Conservation (phyloP, 495 filamentous ascomycete species). For the Extremus antarcticus region DNA sequence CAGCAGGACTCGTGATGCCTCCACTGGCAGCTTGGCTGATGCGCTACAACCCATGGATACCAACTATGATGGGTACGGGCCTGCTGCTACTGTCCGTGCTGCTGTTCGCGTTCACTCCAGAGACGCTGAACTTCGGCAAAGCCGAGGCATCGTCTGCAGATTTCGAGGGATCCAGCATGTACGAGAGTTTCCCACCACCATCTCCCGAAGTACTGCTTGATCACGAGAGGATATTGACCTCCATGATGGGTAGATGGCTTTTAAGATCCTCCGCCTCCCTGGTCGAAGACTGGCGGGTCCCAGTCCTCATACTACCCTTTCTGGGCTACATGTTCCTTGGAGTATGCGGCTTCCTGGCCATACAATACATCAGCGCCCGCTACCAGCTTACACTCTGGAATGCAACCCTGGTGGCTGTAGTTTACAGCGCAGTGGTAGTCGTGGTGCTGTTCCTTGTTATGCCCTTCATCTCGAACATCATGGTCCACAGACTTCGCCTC, state of each 20-base stretch:
- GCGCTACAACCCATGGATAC: constrained; percentile 45
- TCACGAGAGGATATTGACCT: not conserved
- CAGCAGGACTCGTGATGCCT: constrained; percentile 44
- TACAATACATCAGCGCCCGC: constrained; percentile 48
- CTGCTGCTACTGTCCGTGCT: constrained; percentile 34
- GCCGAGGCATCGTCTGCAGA: not conserved
- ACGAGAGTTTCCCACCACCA: not conserved
- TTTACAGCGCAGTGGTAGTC: constrained; percentile 41
- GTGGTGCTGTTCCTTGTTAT: constrained; percentile 41
- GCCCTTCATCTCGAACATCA: constrained; percentile 31
- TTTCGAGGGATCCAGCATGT: not conserved
- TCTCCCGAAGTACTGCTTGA: not conserved
- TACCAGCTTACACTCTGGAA: constrained; percentile 45
- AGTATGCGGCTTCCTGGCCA: constrained; percentile 41
- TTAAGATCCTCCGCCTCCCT: constrained; percentile 35
- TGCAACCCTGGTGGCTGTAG: constrained; percentile 44
- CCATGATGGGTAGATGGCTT: constrained; percentile 13
- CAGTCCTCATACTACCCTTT: constrained; percentile 41
- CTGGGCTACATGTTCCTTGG: constrained; percentile 40
- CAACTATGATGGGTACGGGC: constrained; percentile 37
- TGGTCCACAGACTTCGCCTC: constrained; percentile 29
- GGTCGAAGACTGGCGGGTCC: constrained; percentile 33
- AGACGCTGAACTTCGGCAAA: constrained; percentile 41
- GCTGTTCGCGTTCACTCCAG: constrained; percentile 38
- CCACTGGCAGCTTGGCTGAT: constrained; percentile 47